Evolutionary conservation across 345 rosid genomes (phyloP), one percentile per base, ranked within the genome.

Genomic region (Boechera divaricarpa): DNA sequence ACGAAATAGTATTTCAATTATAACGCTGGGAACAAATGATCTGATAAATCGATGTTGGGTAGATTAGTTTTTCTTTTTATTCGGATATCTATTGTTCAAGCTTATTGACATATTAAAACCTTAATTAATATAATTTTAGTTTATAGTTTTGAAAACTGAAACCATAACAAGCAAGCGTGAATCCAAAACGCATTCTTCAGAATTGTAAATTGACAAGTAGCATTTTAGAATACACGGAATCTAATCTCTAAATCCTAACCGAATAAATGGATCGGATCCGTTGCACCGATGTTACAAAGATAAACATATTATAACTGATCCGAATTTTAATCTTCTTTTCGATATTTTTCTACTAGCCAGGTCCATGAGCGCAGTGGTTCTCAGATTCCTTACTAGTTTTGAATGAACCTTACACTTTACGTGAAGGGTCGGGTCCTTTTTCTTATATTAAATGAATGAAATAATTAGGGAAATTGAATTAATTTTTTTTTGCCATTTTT

Each of bases 221-320:
- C 60, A 35, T 11, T 63, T 44, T 26, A 70, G 15, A 32, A 61
- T 45, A 48, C 15, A 56, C 2, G 73, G 60, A 71, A 78, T 78
- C 69, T 72, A 66, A 58, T 72, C 68, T 66, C 36, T 66, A 63
- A 60, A 52, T 33, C 48, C 7, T 42, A 52, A 49, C 41, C 63
- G 69, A 67, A 72, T 51, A 58, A 72, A 13, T 41, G 73, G 77
- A 78, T 71, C 56, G 41, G 77, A 65, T 77, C 64, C 77, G 5
- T 70, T 48, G 62, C 72, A 48, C 45, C 31, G 60, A 72, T 72
- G 49, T 66, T 51, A 66, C 41, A 35, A 72, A 67, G 73, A 72
- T 72, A 78, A 60, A 15, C 67, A 41, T 78, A 58, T 72, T 49
- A 64, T 78, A 78, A 66, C n/a, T 65, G 49, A 72, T 31, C 62